These are phyloP conservation scores for Aethionema arabicum DNA, from an alignment of 345 rosid genomes.

Conservation along the genomic window DNA sequence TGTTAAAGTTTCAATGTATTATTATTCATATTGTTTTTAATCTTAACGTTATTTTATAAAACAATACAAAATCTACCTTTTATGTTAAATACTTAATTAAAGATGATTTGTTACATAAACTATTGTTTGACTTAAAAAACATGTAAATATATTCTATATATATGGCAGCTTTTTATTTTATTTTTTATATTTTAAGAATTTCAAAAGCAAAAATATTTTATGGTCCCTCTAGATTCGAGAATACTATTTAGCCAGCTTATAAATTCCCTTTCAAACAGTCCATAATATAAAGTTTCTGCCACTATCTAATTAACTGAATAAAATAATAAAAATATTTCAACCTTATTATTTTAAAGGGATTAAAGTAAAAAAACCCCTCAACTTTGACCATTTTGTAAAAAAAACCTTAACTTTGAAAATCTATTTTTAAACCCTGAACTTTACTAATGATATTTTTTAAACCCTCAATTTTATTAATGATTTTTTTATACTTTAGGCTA, in stretches of 20 bases:
- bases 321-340: neutral
- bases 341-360: no score
- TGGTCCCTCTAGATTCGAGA: constrained; percentile 19
- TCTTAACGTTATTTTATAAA: neutral
- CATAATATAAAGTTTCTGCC: neutral
- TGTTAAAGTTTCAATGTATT: neutral
- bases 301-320: constrained; percentile 11
- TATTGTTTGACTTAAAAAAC: constrained; percentile 7
- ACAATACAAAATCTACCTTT: neutral
- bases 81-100: neutral
- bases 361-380: no score
- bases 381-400: no score
- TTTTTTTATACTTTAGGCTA: no score
- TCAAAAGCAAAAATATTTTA: neutral
- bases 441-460: no score
- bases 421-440: no score
- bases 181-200: neutral
- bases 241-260: constrained; percentile 26
- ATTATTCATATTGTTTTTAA: neutral
- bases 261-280: constrained; percentile 10
- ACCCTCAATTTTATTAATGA: no score
- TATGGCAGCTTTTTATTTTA: neutral
- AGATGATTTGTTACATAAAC: neutral
- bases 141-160: no score
- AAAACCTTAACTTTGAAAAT: no score